Evolutionary conservation across 148 eudicot genomes (phyloP).

Genomic region (Heliamphora exappendiculata): DNA sequence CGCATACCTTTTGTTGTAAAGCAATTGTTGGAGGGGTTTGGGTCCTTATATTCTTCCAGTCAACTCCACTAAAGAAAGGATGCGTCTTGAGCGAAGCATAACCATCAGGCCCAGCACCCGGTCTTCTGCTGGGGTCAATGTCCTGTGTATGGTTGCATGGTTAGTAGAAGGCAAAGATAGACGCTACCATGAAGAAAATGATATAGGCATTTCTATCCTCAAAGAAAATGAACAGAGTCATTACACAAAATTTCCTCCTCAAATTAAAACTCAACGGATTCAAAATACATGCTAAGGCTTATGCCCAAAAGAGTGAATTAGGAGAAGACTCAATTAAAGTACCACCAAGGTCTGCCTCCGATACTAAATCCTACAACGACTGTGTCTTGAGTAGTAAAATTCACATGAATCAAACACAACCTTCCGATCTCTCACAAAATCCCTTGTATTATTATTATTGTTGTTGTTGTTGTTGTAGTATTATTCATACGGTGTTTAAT

Average conservation of each 20-base stretch:
- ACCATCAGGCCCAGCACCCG: constrained; percentile 93
- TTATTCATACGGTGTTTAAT: not conserved
- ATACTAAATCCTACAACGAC: not conserved
- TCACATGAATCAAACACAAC: constrained; percentile 4
- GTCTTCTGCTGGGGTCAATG: constrained; percentile 80
- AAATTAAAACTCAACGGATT: not conserved
- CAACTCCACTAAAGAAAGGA: constrained; percentile 74
- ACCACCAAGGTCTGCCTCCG: not conserved
- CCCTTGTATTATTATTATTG: not conserved
- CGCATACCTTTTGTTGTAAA: constrained; percentile 50
- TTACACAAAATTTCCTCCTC: not conserved
- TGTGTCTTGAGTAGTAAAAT: not conserved
- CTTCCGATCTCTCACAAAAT: not conserved
- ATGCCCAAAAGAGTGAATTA: not conserved
- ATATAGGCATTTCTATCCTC: not conserved
- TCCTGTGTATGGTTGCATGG: constrained; percentile 39
- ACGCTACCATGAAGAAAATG: not conserved
- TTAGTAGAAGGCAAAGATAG: not conserved
- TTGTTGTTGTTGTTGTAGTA: too few relatives aligned
- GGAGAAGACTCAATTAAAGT: not conserved
- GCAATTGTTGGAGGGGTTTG: constrained; percentile 76
- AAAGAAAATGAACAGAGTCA: not conserved
- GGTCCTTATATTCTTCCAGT: constrained; percentile 65
- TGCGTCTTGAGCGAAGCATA: constrained; percentile 69
- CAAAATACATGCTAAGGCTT: not conserved